Conservation (phyloP, 352 stramenopile genomes). For the Globisporangium canariense region DNA sequence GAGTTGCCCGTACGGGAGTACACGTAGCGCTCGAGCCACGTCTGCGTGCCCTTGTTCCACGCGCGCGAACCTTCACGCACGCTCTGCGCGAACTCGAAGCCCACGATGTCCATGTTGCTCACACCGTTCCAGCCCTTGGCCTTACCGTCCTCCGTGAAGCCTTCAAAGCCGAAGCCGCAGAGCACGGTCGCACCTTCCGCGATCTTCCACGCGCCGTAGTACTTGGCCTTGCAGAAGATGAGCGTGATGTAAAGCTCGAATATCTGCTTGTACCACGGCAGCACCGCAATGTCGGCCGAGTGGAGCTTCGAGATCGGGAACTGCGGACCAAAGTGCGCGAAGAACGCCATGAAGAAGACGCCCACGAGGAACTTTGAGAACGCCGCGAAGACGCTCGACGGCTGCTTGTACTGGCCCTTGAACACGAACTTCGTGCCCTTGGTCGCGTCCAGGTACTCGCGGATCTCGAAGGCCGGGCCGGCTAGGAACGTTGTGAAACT, state of each 20-base stretch:
- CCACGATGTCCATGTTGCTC: conserved; percentile 96
- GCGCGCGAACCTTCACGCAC: conserved; percentile 84
- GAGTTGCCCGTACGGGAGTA: conserved; percentile 92
- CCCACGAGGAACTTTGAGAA: conserved; percentile 80
- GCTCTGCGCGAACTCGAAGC: conserved; percentile 93
- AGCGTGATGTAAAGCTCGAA: conserved; percentile 88
- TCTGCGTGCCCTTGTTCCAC: conserved; percentile 98
- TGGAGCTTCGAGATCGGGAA: conserved; percentile 56
- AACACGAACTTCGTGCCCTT: conserved; percentile 56
- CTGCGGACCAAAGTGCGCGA: conserved; percentile 42
- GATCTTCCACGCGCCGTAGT: conserved; percentile 96
- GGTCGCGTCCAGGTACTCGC: conserved; percentile 87
- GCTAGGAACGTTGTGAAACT: conserved; percentile 95
- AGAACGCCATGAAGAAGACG: conserved; percentile 54
- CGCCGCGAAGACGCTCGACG: conserved; percentile 62
- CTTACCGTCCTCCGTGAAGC: conserved; percentile 87
- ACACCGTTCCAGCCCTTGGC: conserved; percentile 91
- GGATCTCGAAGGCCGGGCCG: conserved; percentile 94
- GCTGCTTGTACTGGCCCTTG: conserved; percentile 40
- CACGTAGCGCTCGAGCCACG: conserved; percentile 94
- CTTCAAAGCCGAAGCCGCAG: conserved; percentile 92
- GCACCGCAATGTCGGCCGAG: conserved; percentile 34
- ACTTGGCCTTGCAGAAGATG: conserved; percentile 92
- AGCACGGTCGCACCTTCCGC: conserved; percentile 79
- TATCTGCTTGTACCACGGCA: conserved; percentile 63